phyloP scores from a whole-genome alignment of 495 filamentous ascomycete species.

The Penicillium steckii region DNA sequence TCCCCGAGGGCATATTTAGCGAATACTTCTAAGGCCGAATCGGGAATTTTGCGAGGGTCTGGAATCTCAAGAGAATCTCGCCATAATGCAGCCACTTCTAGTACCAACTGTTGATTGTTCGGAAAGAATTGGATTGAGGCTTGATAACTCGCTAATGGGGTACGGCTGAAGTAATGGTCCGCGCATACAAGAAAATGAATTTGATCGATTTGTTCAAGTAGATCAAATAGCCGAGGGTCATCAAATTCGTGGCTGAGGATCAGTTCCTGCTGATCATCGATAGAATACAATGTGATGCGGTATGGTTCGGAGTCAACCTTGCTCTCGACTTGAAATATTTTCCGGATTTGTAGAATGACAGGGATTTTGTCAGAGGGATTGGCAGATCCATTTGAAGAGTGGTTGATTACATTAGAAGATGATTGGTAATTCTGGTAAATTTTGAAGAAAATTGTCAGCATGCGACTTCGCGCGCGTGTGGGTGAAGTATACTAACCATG shows the following conservation, averaged over 20 bases:
- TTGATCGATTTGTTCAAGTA: constrained; percentile 24
- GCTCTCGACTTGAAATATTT: neutral
- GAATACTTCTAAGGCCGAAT: constrained; percentile 23
- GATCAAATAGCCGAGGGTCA: constrained; percentile 12
- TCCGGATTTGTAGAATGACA: constrained; percentile 8
- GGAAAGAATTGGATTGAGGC: constrained; percentile 21
- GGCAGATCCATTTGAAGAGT: neutral
- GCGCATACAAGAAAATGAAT: constrained; percentile 21
- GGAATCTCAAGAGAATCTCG: constrained; percentile 37
- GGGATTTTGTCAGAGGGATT: constrained; percentile 10
- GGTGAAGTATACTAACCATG: constrained; percentile 27
- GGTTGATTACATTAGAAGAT: neutral
- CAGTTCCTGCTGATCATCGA: constrained; percentile 7
- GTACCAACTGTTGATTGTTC: constrained; percentile 16
- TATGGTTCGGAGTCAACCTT: neutral
- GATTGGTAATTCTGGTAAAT: constrained; percentile 19
- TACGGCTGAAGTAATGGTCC: constrained; percentile 23
- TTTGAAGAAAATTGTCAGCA: constrained; percentile 10
- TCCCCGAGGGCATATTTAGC: constrained; percentile 31
- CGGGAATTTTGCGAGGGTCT: constrained; percentile 15
- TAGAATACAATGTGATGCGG: constrained; percentile 17
- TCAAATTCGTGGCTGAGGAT: constrained; percentile 19
- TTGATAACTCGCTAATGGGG: constrained; percentile 34
- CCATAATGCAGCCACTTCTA: constrained; percentile 38
- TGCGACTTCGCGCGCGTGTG: neutral